Conservation (phyloP, 176 grass and related monocot species). For the Miscanthus lutarioriparius region DNA sequence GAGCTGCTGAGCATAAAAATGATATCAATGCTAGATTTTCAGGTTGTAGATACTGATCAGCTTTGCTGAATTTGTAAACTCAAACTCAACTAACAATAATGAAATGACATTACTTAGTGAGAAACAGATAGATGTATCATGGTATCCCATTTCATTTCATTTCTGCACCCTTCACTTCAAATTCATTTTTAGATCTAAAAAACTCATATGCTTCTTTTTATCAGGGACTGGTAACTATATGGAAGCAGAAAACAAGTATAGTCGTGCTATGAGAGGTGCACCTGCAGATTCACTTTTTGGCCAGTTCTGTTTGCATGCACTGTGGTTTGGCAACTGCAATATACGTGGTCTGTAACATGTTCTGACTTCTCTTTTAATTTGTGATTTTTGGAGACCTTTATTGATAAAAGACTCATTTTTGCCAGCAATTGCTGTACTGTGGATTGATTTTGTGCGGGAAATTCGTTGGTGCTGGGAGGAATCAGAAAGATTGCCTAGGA, state of each 20-base stretch:
- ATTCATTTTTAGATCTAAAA: background rate
- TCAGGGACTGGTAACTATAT: conserved; percentile 47
- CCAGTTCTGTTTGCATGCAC: conserved; percentile 88
- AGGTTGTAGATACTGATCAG: conserved; percentile 1
- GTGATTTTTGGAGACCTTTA: conserved; percentile 13
- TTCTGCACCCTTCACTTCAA: background rate
- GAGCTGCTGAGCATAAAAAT: background rate
- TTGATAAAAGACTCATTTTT: conserved; percentile 34
- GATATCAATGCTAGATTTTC: background rate
- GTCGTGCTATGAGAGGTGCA: conserved; percentile 81
- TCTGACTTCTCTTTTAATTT: conserved; percentile 18
- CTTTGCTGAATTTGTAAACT: background rate
- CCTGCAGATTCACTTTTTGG: conserved; percentile 87
- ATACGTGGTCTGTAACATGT: conserved; percentile 67
- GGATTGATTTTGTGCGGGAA: conserved; percentile 99
- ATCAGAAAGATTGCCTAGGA: conserved; percentile 79
- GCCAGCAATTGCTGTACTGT: conserved; percentile 82
- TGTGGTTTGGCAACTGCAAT: conserved; percentile 97
- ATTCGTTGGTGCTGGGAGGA: conserved; percentile 98
- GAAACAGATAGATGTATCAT: background rate
- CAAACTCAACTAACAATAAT: background rate
- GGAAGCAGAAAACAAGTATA: conserved; percentile 63
- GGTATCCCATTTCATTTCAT: conserved; percentile 9
- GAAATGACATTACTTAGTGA: background rate
- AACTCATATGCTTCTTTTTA: conserved; percentile 39